These are phyloP conservation scores for Hansfordia pulvinata DNA, from an alignment of 2,329 filamentous ascomycete genomes.

Conservation along the genomic window DNA sequence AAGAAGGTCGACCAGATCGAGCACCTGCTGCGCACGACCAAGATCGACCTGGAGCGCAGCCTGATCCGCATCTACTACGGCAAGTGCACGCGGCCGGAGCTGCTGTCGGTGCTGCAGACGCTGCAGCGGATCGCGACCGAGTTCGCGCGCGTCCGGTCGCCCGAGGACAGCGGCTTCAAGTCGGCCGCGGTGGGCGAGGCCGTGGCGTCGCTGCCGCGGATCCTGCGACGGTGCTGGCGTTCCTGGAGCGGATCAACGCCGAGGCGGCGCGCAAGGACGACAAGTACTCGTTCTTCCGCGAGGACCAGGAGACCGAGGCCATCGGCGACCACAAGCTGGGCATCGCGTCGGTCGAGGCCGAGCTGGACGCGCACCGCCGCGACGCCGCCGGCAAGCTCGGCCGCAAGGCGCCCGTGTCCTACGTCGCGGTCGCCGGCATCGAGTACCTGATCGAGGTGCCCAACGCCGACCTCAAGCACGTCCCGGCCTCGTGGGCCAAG, in stretches of 20 bases:
- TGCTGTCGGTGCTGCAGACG: slow-evolving; percentile 73
- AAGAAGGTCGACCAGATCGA: slow-evolving; percentile 61
- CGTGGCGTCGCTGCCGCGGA: slow-evolving; percentile 62
- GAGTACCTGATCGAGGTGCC: slow-evolving; percentile 90
- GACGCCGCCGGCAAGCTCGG: slow-evolving; percentile 60
- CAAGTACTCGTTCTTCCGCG: slow-evolving; percentile 88
- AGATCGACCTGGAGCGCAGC: slow-evolving; percentile 78
- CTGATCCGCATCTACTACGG: slow-evolving; percentile 95
- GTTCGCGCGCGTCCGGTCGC: slow-evolving; percentile 52
- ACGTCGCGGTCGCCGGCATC: slow-evolving; percentile 76
- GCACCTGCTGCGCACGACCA: slow-evolving; percentile 55
- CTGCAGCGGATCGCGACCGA: slow-evolving; percentile 70
- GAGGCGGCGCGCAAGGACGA: slow-evolving; percentile 75
- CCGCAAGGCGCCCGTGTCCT: slow-evolving; percentile 56
- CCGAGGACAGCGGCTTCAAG: slow-evolving; percentile 57
- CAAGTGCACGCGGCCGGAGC: slow-evolving; percentile 81
- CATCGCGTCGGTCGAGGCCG: slow-evolving; percentile 84
- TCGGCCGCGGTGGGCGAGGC: slow-evolving; percentile 59
- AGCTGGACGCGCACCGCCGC: slow-evolving; percentile 64
- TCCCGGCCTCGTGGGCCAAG: slow-evolving; percentile 90
- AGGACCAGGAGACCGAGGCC: slow-evolving; percentile 74
- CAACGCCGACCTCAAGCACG: slow-evolving; percentile 67
- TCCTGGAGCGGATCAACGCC: slow-evolving; percentile 75
- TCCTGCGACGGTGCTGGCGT: slow-evolving; percentile 57
- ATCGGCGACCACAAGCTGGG: slow-evolving; percentile 82